A percentile compares a stretch with the other conserved stretches of the same genome.
phyloP scores from a whole-genome alignment of 2,329 filamentous ascomycete genomes.

The Botrytis porri region DNA sequence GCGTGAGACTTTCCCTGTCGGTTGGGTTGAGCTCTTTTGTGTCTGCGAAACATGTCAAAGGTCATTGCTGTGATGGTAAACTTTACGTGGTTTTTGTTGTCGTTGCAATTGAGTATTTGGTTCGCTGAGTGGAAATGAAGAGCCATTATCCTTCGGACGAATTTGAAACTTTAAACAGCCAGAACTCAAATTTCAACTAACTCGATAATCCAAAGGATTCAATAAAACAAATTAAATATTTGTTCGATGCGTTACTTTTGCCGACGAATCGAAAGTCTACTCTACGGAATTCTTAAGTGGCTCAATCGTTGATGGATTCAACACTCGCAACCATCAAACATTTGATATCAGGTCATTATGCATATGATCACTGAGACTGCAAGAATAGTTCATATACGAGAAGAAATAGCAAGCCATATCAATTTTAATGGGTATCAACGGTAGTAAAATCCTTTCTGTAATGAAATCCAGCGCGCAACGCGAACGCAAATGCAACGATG shows the following conservation, averaged over 20 bases:
- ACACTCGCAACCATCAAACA: too few species aligned
- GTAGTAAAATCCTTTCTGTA: not conserved
- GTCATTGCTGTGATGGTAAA: not conserved
- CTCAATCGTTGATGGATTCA: not conserved
- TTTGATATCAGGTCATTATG: not conserved
- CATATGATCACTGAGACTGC: not conserved
- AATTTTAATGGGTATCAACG: not conserved
- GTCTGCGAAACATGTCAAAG: not conserved
- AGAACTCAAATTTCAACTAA: too few species aligned
- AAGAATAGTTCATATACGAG: not conserved
- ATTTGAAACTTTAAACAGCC: not conserved
- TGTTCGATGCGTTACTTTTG: not conserved
- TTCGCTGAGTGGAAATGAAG: not conserved
- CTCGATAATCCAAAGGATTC: too few species aligned
- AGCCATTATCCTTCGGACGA: rapidly evolving
- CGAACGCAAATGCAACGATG: not conserved
- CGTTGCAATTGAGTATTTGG: not conserved
- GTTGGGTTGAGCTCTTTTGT: too few species aligned
- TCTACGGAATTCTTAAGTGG: not conserved
- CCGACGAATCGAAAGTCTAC: not conserved
- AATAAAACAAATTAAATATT: too few species aligned
- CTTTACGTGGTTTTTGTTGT: not conserved
- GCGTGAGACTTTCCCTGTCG: not conserved
- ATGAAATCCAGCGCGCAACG: not conserved
- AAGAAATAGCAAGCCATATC: not conserved